Base-by-base conservation (phyloP, 352 stramenopile genomes). In the Phytophthora constricta region DNA sequence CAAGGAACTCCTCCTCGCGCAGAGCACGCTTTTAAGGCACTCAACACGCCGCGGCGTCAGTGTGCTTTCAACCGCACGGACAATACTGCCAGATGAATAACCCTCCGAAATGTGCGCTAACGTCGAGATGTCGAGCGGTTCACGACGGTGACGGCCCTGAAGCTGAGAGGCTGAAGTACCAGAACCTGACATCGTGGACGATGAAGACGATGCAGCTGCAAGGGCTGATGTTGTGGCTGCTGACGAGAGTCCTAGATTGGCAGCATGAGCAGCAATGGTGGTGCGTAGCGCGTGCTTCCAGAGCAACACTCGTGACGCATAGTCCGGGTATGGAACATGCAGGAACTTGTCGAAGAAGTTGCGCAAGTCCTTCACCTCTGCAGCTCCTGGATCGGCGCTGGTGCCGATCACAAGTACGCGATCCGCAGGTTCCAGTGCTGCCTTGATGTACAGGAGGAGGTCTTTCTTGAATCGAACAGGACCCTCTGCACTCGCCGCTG, bases 331-430 rank as follows among this genome's bases (percentile, higher is more conserved):
- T 43, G 96, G 94, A 34, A 98, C 76, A 65, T 98, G 96, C 2
- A 98, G 61, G 49, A 96, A 96, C 63, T 96, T 97, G 68, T 98
- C 91, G 69, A 98, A 98, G 70, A 92, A 91, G 41, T 72, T 72
- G 28, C 82, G 81, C n/a, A 97, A 90, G 55, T 94, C 87, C 58
- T 96, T 97, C 3, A 90, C 60, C 27, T 98, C 93, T 7, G 72
- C 90, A 14, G 76, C 82, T 20, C 91, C 84, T 2, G 95, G 95
- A 48, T 96, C 79, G n/a, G 78, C 89, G 14, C 87, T 91, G 37
- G 83, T 93, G 14, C 96, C 95, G 50, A 98, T 89, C 8, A 98
- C 72, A 9, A 98, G 72, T 17, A 98, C 91, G 56, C 92, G 87
- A 52, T 98, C 91, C n/a, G 94, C 82, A 22, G 86, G 73, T 17